A percentile compares a stretch with the other conserved stretches of the same genome.
Conservation (phyloP, 805 yeast genomes). For the Torulaspora franciscae region DNA sequence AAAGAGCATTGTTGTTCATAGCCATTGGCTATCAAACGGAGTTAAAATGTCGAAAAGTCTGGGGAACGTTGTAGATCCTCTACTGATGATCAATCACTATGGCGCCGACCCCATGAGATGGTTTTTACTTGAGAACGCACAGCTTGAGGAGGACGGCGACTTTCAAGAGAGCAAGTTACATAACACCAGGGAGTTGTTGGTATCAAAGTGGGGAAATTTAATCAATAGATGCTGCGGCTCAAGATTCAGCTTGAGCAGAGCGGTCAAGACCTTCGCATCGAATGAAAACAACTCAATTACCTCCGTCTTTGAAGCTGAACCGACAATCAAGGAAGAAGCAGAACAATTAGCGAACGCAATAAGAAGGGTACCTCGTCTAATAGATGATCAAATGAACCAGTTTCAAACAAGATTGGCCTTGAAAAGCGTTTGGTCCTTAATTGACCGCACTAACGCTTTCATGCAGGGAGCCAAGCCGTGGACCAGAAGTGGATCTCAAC, state of each 20-base stretch:
- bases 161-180: constrained; percentile 57
- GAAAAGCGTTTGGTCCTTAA: constrained; percentile 52
- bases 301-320: constrained; percentile 5
- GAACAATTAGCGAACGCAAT: constrained; percentile 33
- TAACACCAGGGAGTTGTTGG: constrained; percentile 55
- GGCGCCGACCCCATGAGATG: constrained; percentile 73
- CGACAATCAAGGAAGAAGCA: constrained; percentile 20
- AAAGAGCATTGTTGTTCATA: constrained; percentile 73
- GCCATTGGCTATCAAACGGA: constrained; percentile 91
- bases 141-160: constrained; percentile 72
- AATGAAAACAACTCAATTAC: constrained; percentile 20
- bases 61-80: constrained; percentile 93
- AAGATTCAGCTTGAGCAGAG: constrained; percentile 53
- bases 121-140: constrained; percentile 70
- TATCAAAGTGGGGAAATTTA: constrained; percentile 80
- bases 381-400: constrained; percentile 42
- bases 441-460: constrained; percentile 58
- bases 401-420: constrained; percentile 56
- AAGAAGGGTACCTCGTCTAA: constrained; percentile 35
- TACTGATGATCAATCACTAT: constrained; percentile 53
- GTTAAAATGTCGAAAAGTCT: constrained; percentile 88
- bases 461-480: constrained; percentile 76
- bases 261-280: constrained; percentile 32
- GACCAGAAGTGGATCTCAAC: constrained; percentile 41
- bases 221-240: constrained; percentile 68